Percentiles rank a stretch among this genome's conserved stretches.
Evolutionary conservation across 441 rosid genomes (phyloP).

Genomic region (Erysimum cheiri): DNA sequence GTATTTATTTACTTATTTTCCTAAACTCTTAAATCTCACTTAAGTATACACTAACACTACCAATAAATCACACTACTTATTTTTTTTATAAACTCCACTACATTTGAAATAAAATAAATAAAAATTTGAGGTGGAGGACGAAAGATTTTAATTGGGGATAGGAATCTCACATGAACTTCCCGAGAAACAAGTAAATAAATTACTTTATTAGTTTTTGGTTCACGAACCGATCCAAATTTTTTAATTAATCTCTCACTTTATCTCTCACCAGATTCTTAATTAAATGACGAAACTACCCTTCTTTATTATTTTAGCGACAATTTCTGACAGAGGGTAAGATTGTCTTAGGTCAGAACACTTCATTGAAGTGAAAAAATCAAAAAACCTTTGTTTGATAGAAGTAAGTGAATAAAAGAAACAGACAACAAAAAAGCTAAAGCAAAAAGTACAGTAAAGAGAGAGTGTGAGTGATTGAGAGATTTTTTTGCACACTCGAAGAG

Average conservation of each 20-base stretch:
- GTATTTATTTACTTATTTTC: neutral
- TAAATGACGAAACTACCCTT: slow-evolving; percentile 32
- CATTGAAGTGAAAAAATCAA: slow-evolving; percentile 45
- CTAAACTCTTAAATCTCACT: slow-evolving; percentile 10
- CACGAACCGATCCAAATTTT: slow-evolving; percentile 33
- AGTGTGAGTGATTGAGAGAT: slow-evolving; percentile 23
- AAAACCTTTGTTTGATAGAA: slow-evolving; percentile 32
- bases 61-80: slow-evolving; percentile 8
- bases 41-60: slow-evolving; percentile 13
- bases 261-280: slow-evolving; percentile 3
- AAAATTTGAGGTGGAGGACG: slow-evolving; percentile 14
- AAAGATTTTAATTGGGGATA: slow-evolving; percentile 36
- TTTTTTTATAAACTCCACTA: neutral
- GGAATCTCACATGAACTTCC: slow-evolving; percentile 47
- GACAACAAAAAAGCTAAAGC: slow-evolving; percentile 47
- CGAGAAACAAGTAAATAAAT: slow-evolving; percentile 42
- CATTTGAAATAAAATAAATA: neutral
- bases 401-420: slow-evolving; percentile 40
- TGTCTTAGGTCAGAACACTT: slow-evolving; percentile 42
- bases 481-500: slow-evolving; percentile 36
- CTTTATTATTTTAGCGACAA: slow-evolving; percentile 8
- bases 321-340: slow-evolving; percentile 44
- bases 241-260: slow-evolving; percentile 28
- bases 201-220: slow-evolving; percentile 40
- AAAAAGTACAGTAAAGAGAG: slow-evolving; percentile 23